Percentiles rank a stretch among this genome's conserved stretches.
Evolutionary conservation across 2,329 filamentous ascomycete species (phyloP).

Genomic region (Fusarium buxicola): DNA sequence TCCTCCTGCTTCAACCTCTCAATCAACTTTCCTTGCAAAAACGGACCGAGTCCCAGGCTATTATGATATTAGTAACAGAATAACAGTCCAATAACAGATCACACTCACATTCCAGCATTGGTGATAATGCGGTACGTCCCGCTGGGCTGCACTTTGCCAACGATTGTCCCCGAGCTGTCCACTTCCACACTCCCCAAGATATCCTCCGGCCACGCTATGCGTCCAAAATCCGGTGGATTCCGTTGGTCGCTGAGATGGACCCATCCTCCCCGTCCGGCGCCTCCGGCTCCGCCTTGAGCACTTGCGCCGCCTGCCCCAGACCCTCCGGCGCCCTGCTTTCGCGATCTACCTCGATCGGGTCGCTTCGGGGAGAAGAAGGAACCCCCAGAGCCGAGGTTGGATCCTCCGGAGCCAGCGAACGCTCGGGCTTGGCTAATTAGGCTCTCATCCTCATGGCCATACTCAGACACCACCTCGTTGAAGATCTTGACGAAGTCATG

Average conservation of each 20-base stretch:
- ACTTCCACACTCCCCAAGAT: slow-evolving; percentile 77
- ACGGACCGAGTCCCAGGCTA: slow-evolving; percentile 54
- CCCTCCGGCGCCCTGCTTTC: slow-evolving; percentile 53
- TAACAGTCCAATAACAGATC: background rate
- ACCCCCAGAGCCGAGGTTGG: slow-evolving; percentile 64
- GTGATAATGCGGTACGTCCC: slow-evolving; percentile 74
- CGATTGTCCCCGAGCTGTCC: slow-evolving; percentile 65
- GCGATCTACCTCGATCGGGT: slow-evolving; percentile 48
- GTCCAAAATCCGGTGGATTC: slow-evolving; percentile 73
- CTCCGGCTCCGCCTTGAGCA: slow-evolving; percentile 71
- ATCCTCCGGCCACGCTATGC: slow-evolving; percentile 77
- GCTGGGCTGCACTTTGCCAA: slow-evolving; percentile 69
- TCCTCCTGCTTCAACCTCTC: slow-evolving; percentile 66
- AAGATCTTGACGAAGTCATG: slow-evolving; percentile 68
- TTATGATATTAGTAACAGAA: slow-evolving; percentile 34
- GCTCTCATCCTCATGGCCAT: slow-evolving; percentile 68
- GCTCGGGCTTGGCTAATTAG: slow-evolving; percentile 68
- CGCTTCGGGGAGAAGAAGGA: slow-evolving; percentile 60
- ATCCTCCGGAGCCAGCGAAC: slow-evolving; percentile 68
- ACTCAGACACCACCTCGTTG: slow-evolving; percentile 64
- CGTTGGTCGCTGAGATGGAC: slow-evolving; percentile 73
- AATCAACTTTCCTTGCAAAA: slow-evolving; percentile 64
- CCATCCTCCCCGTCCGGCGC: slow-evolving; percentile 69
- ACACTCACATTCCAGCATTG: slow-evolving; percentile 75
- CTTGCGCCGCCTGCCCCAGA: slow-evolving; percentile 67